Conservation (phyloP, 805 yeast genomes). For the Nakazawaea ernobii region DNA sequence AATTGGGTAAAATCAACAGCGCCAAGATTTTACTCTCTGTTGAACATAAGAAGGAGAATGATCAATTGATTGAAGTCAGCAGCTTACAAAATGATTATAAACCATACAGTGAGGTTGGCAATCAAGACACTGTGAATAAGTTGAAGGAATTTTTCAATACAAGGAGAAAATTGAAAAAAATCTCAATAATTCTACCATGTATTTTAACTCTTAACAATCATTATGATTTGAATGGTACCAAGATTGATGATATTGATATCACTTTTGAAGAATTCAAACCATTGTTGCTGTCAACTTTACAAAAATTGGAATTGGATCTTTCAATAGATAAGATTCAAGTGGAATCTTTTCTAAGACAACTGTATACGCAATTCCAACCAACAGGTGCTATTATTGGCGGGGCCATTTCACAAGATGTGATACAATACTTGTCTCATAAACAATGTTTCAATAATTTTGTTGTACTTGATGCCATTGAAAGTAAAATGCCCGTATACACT, state of each 20-base stretch:
- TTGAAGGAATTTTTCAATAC: constrained; percentile 18
- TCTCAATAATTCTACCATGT: constrained; percentile 54
- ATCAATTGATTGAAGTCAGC: constrained; percentile 29
- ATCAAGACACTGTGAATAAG: constrained; percentile 31
- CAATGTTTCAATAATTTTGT: constrained; percentile 78
- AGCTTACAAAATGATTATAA: constrained; percentile 31
- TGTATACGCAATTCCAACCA: constrained; percentile 67
- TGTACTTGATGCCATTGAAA: constrained; percentile 64
- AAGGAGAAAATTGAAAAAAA: constrained; percentile 36
- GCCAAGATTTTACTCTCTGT: constrained; percentile 39
- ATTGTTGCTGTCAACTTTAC: constrained; percentile 24
- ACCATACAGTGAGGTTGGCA: constrained; percentile 29
- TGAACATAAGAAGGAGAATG: constrained; percentile 28
- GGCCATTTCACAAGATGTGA: constrained; percentile 81
- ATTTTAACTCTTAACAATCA: constrained; percentile 53
- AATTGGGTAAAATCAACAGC: constrained; percentile 39
- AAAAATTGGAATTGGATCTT: constrained; percentile 32
- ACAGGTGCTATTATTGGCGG: constrained; percentile 89
- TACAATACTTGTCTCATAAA: constrained; percentile 64
- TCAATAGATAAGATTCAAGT: constrained; percentile 35
- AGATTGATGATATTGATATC: constrained; percentile 20
- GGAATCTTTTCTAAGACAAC: constrained; percentile 39
- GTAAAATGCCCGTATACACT: constrained; percentile 73
- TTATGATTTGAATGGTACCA: constrained; percentile 17
- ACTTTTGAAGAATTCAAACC: constrained; percentile 22